Conservation (phyloP, 2,329 filamentous ascomycete species). For the Elsinoe necatrix region DNA sequence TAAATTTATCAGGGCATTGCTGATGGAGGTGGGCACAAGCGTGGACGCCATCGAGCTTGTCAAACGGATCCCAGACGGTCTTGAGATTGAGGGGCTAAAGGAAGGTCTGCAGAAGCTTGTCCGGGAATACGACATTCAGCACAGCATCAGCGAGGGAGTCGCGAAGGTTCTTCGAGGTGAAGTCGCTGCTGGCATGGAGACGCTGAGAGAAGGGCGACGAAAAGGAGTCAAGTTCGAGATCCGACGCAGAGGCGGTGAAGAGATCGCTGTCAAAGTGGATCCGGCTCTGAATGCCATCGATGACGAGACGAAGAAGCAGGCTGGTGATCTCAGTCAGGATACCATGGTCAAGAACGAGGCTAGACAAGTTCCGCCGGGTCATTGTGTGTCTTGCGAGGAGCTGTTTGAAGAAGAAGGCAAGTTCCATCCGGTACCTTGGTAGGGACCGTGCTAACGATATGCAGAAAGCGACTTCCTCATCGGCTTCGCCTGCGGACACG, state of each 20-base stretch:
- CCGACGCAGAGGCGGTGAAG: slow-evolving; percentile 35
- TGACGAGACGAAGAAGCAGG: slow-evolving; percentile 19
- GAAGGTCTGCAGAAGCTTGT: slow-evolving; percentile 87
- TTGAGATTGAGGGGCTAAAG: slow-evolving; percentile 83
- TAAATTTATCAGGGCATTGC: slow-evolving; percentile 79
- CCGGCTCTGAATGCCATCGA: slow-evolving; percentile 25
- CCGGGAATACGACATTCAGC: slow-evolving; percentile 90
- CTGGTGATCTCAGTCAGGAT: slow-evolving; percentile 20
- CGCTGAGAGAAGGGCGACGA: slow-evolving; percentile 67
- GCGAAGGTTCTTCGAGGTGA: slow-evolving; percentile 80
- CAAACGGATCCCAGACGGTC: slow-evolving; percentile 78
- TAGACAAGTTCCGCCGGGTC: slow-evolving; percentile 27
- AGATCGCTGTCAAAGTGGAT: slow-evolving; percentile 28
- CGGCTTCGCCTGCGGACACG: slow-evolving; percentile 73
- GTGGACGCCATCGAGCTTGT: slow-evolving; percentile 90
- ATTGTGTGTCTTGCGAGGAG: slow-evolving; percentile 34
- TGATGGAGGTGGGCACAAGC: slow-evolving; percentile 88
- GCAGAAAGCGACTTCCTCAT: slow-evolving; percentile 62
- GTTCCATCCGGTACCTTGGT: slow-evolving; percentile 16
- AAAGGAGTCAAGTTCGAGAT: slow-evolving; percentile 87
- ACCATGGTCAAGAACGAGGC: slow-evolving; percentile 20
- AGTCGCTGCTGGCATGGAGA: slow-evolving; percentile 74
- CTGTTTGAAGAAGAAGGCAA: slow-evolving; percentile 32
- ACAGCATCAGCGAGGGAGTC: slow-evolving; percentile 83
- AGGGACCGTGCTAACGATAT: neutral